Conservation (phyloP, 805 yeast genomes). For the Wilhelminamyces savonicus region DNA sequence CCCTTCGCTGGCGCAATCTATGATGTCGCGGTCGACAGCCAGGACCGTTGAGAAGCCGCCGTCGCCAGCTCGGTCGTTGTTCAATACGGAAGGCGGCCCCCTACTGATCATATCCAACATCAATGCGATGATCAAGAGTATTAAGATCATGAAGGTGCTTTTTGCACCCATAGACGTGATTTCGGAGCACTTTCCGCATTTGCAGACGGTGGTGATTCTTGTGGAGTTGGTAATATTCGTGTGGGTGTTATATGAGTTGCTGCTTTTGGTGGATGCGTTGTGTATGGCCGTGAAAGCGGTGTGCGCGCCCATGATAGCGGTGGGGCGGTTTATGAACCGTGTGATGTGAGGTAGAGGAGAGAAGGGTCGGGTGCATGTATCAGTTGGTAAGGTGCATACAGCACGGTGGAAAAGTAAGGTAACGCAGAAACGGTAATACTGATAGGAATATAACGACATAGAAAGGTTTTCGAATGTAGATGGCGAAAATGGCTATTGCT, state of each 20-base stretch:
- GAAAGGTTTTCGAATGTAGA: too few relatives aligned
- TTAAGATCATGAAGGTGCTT: slow-evolving; percentile 27
- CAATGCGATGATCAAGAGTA: slow-evolving; percentile 25
- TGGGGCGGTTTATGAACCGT: slow-evolving; percentile 38
- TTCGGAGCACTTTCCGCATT: slow-evolving; percentile 28
- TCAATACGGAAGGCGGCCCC: too few relatives aligned
- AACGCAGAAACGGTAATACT: too few relatives aligned
- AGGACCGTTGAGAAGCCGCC: too few relatives aligned
- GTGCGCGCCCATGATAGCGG: slow-evolving; percentile 42
- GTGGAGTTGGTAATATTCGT: slow-evolving; percentile 31
- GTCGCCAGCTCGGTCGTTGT: too few relatives aligned
- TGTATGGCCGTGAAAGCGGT: slow-evolving; percentile 40
- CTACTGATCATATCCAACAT: slow-evolving; percentile 13
- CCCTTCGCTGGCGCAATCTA: too few relatives aligned
- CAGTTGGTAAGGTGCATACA: too few relatives aligned
- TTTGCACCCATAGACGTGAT: slow-evolving; percentile 37
- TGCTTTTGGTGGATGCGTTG: slow-evolving; percentile 35
- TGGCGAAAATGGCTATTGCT: too few relatives aligned
- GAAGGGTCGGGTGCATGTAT: too few relatives aligned
- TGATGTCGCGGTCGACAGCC: too few relatives aligned
- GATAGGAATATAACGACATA: too few relatives aligned
- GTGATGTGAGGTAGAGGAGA: slow-evolving; percentile 22
- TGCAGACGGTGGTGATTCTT: slow-evolving; percentile 35
- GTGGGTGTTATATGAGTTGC: slow-evolving; percentile 38
- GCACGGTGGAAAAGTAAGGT: too few relatives aligned